Evolutionary conservation across 2,329 filamentous ascomycete genomes (phyloP).

Genomic region (Cercospora brassicicola): DNA sequence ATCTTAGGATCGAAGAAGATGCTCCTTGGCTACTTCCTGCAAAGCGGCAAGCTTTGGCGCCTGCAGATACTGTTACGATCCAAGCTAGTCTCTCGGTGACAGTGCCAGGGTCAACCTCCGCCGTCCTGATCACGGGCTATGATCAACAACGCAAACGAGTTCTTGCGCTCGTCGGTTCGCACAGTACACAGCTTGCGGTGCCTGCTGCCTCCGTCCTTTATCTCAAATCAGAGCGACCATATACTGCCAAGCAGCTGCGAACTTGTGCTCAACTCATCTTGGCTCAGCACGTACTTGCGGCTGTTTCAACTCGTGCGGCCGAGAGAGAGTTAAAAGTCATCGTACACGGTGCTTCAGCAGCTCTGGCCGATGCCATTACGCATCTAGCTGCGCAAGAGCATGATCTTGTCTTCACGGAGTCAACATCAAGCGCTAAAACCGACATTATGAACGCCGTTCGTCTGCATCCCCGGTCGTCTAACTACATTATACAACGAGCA

Average conservation of each 20-base stretch:
- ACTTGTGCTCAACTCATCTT: slow-evolving; percentile 13
- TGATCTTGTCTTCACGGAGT: slow-evolving; percentile 17
- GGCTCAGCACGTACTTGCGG: slow-evolving; percentile 19
- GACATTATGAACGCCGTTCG: not conserved
- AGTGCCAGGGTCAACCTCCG: slow-evolving; percentile 11
- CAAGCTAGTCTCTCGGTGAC: slow-evolving; percentile 13
- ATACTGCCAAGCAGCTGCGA: slow-evolving; percentile 19
- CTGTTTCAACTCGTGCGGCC: slow-evolving; percentile 8
- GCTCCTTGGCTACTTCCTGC: slow-evolving; percentile 15
- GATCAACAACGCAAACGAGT: slow-evolving; percentile 14
- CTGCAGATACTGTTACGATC: slow-evolving; percentile 1
- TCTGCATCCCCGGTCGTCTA: slow-evolving; percentile 21
- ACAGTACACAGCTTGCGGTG: slow-evolving; percentile 9
- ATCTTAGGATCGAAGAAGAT: slow-evolving; percentile 19
- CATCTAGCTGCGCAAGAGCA: not conserved
- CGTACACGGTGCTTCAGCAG: slow-evolving; percentile 21
- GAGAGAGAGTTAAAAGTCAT: slow-evolving; percentile 1
- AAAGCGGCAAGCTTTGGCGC: not conserved
- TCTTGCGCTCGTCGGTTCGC: slow-evolving; percentile 13
- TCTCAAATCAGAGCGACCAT: not conserved
- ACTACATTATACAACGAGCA: slow-evolving; percentile 17
- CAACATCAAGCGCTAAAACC: slow-evolving; percentile 4
- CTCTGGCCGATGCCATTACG: slow-evolving; percentile 13
- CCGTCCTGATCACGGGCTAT: slow-evolving; percentile 15
- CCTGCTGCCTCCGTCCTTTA: not conserved